phyloP scores from a whole-genome alignment of 345 rosid genomes.

The Boechera stricta region DNA sequence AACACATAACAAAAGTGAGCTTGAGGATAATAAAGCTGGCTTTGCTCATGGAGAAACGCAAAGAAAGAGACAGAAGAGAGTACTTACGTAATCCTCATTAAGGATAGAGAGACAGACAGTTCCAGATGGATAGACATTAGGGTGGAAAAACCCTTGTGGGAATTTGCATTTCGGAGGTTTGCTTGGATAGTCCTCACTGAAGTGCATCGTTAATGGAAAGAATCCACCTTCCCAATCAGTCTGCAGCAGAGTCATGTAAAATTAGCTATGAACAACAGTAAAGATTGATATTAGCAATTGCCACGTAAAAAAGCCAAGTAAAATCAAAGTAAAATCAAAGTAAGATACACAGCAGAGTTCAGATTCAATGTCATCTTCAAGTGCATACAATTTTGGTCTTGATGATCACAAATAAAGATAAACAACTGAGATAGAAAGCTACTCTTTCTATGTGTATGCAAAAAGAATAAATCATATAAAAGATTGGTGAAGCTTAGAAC shows the following conservation, averaged over 20 bases:
- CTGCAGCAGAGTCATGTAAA: slow-evolving; percentile 47
- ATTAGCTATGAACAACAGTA: background rate
- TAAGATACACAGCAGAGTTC: background rate
- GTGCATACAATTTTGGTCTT: too few species aligned
- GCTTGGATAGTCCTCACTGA: slow-evolving; percentile 91
- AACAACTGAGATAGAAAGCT: background rate
- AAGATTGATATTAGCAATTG: background rate
- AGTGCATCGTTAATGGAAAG: slow-evolving; percentile 76
- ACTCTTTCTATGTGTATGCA: background rate
- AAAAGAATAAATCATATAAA: too few species aligned
- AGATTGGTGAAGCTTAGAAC: background rate
- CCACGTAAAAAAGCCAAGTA: background rate
- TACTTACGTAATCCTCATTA: slow-evolving; percentile 81
- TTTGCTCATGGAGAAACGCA: background rate
- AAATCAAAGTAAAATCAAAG: background rate
- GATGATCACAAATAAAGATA: background rate
- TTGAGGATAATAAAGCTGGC: background rate
- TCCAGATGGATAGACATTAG: slow-evolving; percentile 93
- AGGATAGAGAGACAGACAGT: slow-evolving; percentile 91
- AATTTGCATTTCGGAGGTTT: slow-evolving; percentile 92
- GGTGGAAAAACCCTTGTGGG: slow-evolving; percentile 85
- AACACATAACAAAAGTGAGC: background rate
- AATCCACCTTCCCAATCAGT: slow-evolving; percentile 95
- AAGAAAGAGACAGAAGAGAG: slow-evolving; percentile 5
- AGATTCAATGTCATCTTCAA: background rate